These are phyloP conservation scores for Wallemia mellicola DNA, from an alignment of 1,284 basidiomycete species.

Conservation along the genomic window DNA sequence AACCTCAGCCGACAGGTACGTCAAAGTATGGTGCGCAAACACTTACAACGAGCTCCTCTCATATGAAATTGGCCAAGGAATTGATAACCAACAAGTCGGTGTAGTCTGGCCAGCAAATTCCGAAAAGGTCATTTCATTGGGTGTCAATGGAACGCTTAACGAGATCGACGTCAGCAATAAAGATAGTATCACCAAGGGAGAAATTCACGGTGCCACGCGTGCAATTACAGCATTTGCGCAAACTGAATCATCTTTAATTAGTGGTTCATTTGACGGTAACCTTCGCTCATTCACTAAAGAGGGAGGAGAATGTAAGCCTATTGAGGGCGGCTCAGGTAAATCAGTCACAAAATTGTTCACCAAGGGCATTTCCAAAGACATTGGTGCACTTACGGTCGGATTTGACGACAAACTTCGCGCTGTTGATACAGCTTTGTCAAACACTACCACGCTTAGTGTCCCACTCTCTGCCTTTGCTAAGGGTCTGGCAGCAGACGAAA, in stretches of 20 bases:
- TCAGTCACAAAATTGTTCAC: slow-evolving; percentile 34
- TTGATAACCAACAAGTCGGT: slow-evolving; percentile 59
- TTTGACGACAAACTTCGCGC: slow-evolving; percentile 52
- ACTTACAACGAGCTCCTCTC: slow-evolving; percentile 31
- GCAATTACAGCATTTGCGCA: slow-evolving; percentile 28
- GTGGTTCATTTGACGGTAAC: slow-evolving; percentile 57
- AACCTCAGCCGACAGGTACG: slow-evolving; percentile 60
- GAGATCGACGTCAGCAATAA: slow-evolving; percentile 30
- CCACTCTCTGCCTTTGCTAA: background rate
- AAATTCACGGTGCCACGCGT: slow-evolving; percentile 38
- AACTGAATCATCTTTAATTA: slow-evolving; percentile 23
- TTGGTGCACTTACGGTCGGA: slow-evolving; percentile 34
- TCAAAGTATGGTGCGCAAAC: slow-evolving; percentile 65
- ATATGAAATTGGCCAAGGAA: slow-evolving; percentile 37
- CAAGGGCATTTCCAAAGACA: slow-evolving; percentile 28
- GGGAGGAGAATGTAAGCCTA: slow-evolving; percentile 14
- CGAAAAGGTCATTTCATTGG: slow-evolving; percentile 45
- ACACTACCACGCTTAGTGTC: slow-evolving; percentile 24
- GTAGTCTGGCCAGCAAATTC: slow-evolving; percentile 45
- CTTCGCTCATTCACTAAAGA: slow-evolving; percentile 28
- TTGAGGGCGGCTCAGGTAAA: slow-evolving; percentile 15
- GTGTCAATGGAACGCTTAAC: slow-evolving; percentile 53
- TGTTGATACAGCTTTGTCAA: slow-evolving; percentile 21
- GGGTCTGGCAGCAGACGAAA: background rate
- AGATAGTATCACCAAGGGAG: background rate